Percentiles rank a stretch among this genome's conserved stretches.
Conservation (phyloP, 306 rosid genomes). For the Corylus americana region DNA sequence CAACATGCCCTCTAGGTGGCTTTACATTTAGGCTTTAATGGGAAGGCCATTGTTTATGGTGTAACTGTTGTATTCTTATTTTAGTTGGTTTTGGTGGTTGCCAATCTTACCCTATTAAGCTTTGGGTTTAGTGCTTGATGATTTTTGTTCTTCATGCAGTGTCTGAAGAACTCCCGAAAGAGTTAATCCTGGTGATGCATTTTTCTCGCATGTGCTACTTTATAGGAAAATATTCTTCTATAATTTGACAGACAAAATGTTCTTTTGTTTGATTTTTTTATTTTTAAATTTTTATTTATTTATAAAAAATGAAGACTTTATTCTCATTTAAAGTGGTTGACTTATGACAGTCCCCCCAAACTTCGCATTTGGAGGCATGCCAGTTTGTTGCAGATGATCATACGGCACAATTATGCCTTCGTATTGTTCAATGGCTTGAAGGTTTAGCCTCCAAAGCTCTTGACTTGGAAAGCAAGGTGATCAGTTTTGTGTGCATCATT, state of each 20-base stretch:
- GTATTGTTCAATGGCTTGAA: constrained; percentile 97
- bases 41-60: neutral
- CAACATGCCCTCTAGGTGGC: neutral
- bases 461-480: constrained; percentile 89
- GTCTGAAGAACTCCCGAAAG: constrained; percentile 79
- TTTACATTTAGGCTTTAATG: neutral
- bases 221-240: neutral
- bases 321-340: constrained; percentile 34
- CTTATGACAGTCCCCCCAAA: constrained; percentile 67
- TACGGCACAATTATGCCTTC: constrained; percentile 81
- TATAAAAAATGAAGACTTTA: neutral
- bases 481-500: constrained; percentile 20
- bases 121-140: constrained; percentile 23
- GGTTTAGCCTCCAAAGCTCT: constrained; percentile 90
- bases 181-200: constrained; percentile 66
- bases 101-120: neutral
- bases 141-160: constrained; percentile 55
- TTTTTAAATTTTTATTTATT: too few species aligned
- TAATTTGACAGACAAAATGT: neutral
- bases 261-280: neutral
- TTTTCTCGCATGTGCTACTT: constrained; percentile 17
- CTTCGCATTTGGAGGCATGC: constrained; percentile 88
- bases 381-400: constrained; percentile 83
- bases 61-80: constrained; percentile 11
- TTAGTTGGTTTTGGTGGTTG: constrained; percentile 20